Evolutionary conservation across 495 filamentous ascomycete genomes (phyloP), one percentile per base, ranked within the genome.

Genomic region (Stereocaulon alpinum): DNA sequence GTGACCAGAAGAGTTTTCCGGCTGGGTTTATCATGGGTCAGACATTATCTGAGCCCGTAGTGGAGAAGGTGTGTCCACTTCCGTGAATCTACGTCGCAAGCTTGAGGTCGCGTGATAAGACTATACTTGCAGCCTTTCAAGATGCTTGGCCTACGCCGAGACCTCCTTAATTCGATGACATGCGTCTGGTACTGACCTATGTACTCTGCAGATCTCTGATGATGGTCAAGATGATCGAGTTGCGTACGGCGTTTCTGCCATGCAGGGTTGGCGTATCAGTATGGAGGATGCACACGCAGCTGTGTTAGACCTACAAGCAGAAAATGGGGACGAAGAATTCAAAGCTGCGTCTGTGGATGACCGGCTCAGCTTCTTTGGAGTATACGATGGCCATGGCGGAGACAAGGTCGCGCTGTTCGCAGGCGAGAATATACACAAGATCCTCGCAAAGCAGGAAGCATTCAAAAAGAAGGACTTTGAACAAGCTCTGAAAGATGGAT

Each of bases 251-350:
- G 82, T 98, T 61, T 97, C 94, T 64, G 88, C 89, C 72, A 98
- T 98, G 93, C 93, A 98, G 75, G 93, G 93, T 77, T 98, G 93
- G 93, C 87, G 93, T 73, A 96, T 97, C 72, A 94, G 88, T 73
- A 98, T 98, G 93, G 93, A 98, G 72, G 93, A 98, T 68, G 84
- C 93, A 59, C 93, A 98, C 75, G 88, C 89, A 41, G 80, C 86
- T 22, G 72, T 95, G 30, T 86, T 98, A 67, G 88, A 97, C 72
- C 82, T 98, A 61, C 81, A 94, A 66, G 80, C 85, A 61, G 78
- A 78, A 61, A 74, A 77, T 57, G 75, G 77, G 47, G 72, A 77
- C 47, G 76, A 80, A 41, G 76, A 79, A 40, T 75, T 79, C 53
- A 83, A 84, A 71, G 75, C 79, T 41, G 84, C 86, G 54, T 71